Conservation (phyloP, 2,329 filamentous ascomycete species). For the Ceratocystis harringtonii region DNA sequence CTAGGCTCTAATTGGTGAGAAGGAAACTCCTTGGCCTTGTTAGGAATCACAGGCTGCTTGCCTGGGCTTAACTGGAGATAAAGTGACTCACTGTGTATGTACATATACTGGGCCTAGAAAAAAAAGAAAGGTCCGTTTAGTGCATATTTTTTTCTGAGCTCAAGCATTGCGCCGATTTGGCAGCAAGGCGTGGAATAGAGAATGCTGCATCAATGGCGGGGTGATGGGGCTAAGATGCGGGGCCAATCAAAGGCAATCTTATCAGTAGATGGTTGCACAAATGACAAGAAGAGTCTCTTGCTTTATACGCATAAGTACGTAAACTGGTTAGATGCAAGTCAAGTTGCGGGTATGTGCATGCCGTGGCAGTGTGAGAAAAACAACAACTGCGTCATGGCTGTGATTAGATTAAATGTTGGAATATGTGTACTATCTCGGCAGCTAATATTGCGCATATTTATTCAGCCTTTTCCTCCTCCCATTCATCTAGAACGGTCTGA, state of each 20-base stretch:
- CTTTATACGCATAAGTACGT: background rate
- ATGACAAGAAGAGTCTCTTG: background rate
- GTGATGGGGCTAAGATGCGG: background rate
- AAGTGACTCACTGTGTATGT: conserved; percentile 5
- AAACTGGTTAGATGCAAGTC: background rate
- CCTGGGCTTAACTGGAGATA: background rate
- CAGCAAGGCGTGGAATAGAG: background rate
- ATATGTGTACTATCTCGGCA: background rate
- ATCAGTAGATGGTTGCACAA: background rate
- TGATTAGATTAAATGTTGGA: background rate
- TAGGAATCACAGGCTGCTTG: background rate
- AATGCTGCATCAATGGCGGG: background rate
- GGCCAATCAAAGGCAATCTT: conserved; percentile 1
- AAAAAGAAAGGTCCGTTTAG: background rate
- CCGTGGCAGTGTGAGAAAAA: background rate
- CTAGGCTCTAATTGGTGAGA: background rate
- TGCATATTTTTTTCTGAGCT: background rate
- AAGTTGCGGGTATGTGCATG: background rate
- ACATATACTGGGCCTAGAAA: background rate
- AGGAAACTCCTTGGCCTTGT: background rate
- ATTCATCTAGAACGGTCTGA: conserved; percentile 10
- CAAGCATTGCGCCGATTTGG: background rate
- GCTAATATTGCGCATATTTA: background rate
- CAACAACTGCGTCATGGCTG: background rate
- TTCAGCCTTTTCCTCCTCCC: background rate